Conservation (phyloP, 176 grass and related monocot genomes). For the Avena insularis region DNA sequence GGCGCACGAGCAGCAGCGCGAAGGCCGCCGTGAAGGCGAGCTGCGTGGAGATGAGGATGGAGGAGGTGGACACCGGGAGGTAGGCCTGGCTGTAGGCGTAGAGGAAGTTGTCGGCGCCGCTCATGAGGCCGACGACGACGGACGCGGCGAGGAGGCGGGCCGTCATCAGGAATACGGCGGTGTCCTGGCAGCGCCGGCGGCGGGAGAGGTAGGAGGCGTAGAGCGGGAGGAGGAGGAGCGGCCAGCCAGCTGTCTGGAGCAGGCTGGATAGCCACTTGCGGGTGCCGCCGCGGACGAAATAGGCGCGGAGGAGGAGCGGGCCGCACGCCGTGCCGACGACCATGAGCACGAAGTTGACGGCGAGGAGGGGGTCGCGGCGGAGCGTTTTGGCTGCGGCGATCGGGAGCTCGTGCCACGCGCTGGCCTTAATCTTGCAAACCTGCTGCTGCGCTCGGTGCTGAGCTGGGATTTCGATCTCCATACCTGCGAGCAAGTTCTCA, state of each 20-base stretch:
- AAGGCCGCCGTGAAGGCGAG: slow-evolving; percentile 82
- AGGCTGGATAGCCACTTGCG: slow-evolving; percentile 76
- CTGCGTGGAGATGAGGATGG: slow-evolving; percentile 80
- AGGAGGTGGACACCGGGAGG: slow-evolving; percentile 84
- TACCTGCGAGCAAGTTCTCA: background rate
- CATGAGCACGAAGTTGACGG: slow-evolving; percentile 64
- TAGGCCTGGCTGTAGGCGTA: slow-evolving; percentile 75
- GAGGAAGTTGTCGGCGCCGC: slow-evolving; percentile 67
- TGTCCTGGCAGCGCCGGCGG: background rate
- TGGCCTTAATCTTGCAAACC: background rate
- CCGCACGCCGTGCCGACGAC: slow-evolving; percentile 55
- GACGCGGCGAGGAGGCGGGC: slow-evolving; percentile 52
- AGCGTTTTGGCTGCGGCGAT: background rate
- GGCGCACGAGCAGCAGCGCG: slow-evolving; percentile 72
- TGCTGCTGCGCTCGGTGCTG: background rate
- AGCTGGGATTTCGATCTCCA: background rate
- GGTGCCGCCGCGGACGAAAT: slow-evolving; percentile 72
- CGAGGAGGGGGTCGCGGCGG: slow-evolving; percentile 46
- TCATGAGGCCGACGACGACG: slow-evolving; percentile 59
- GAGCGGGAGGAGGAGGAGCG: slow-evolving; percentile 68
- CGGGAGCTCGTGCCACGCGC: background rate
- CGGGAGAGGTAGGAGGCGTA: slow-evolving; percentile 46
- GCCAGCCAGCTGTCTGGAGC: slow-evolving; percentile 75
- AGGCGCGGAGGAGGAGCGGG: slow-evolving; percentile 72
- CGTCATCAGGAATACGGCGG: slow-evolving; percentile 54